phyloP scores from a whole-genome alignment of 2,329 filamentous ascomycete species.

The Aaosphaeria arxii region DNA sequence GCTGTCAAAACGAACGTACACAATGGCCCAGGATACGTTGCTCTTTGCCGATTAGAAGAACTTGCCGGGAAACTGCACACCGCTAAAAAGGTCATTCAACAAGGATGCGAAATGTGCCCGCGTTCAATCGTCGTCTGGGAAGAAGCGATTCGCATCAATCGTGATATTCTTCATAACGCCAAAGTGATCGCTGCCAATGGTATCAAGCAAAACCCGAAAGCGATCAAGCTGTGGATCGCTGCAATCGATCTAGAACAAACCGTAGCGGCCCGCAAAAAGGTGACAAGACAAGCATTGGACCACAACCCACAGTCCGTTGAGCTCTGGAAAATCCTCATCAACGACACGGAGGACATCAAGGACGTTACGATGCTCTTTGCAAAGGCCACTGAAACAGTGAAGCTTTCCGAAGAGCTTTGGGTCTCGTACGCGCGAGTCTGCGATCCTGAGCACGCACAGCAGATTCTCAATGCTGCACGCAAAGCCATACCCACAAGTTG shows the following conservation, averaged over 20 bases:
- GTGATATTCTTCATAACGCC: slow-evolving; percentile 75
- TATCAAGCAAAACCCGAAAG: slow-evolving; percentile 86
- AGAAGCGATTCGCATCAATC: slow-evolving; percentile 87
- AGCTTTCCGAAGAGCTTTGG: slow-evolving; percentile 91
- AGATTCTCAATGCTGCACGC: slow-evolving; percentile 90
- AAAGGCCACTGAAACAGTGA: slow-evolving; percentile 94
- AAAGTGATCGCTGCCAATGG: slow-evolving; percentile 94
- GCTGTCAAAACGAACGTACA: slow-evolving; percentile 96
- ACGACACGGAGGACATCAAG: slow-evolving; percentile 84
- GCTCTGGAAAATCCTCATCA: slow-evolving; percentile 97
- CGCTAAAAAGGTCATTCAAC: slow-evolving; percentile 81
- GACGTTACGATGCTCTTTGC: slow-evolving; percentile 87
- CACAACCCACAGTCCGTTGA: slow-evolving; percentile 91
- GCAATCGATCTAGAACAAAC: slow-evolving; percentile 91
- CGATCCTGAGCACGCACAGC: slow-evolving; percentile 85
- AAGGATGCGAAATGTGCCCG: slow-evolving; percentile 86
- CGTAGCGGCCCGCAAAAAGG: slow-evolving; percentile 81
- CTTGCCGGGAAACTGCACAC: slow-evolving; percentile 87
- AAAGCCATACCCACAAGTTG: slow-evolving; percentile 90
- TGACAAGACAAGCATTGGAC: slow-evolving; percentile 86
- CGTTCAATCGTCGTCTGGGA: slow-evolving; percentile 95
- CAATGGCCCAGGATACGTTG: slow-evolving; percentile 94
- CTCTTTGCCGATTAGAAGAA: slow-evolving; percentile 87
- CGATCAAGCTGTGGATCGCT: slow-evolving; percentile 88
- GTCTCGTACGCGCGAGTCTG: slow-evolving; percentile 88